Percentiles rank a stretch among this genome's conserved stretches.
These are phyloP conservation scores for Rhododendron ovatum DNA, from an alignment of 148 eudicot species.

Conservation along the genomic window DNA sequence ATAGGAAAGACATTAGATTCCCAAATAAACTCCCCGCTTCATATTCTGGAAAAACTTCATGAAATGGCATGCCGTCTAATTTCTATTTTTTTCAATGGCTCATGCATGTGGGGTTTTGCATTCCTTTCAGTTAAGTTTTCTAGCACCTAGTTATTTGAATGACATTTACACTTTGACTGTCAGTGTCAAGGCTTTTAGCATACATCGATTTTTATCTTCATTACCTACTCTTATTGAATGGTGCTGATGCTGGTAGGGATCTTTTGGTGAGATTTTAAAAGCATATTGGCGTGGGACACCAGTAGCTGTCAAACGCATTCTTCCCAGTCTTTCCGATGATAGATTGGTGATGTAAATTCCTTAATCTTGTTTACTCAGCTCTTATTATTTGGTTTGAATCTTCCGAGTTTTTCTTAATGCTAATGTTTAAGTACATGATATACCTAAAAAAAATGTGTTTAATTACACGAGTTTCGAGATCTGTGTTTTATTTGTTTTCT, in stretches of 20 bases:
- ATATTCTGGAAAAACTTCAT: neutral
- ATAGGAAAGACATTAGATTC: neutral
- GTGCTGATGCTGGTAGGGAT: constrained; percentile 55
- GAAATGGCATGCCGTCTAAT: neutral
- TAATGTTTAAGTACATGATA: neutral
- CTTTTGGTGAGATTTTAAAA: constrained; percentile 97
- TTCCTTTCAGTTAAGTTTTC: neutral
- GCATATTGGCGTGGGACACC: constrained; percentile 99
- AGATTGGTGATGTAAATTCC: constrained; percentile 85
- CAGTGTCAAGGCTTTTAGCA: neutral
- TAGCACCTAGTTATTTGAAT: neutral
- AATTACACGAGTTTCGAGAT: neutral
- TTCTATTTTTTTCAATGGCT: neutral
- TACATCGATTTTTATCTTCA: neutral
- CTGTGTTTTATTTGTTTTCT: neutral
- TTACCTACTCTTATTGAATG: constrained; percentile 15
- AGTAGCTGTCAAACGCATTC: constrained; percentile 96
- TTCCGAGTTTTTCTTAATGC: neutral
- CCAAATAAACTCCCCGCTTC: neutral
- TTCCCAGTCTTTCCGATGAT: constrained; percentile 95
- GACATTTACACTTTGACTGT: neutral
- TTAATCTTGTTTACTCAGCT: neutral
- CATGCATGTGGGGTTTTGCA: neutral
- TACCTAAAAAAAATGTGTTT: neutral
- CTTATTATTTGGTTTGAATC: neutral